Evolutionary conservation across 805 yeast genomes (phyloP), one percentile per base, ranked within the genome.

Genomic region (Kregervanrija fluxuum): DNA sequence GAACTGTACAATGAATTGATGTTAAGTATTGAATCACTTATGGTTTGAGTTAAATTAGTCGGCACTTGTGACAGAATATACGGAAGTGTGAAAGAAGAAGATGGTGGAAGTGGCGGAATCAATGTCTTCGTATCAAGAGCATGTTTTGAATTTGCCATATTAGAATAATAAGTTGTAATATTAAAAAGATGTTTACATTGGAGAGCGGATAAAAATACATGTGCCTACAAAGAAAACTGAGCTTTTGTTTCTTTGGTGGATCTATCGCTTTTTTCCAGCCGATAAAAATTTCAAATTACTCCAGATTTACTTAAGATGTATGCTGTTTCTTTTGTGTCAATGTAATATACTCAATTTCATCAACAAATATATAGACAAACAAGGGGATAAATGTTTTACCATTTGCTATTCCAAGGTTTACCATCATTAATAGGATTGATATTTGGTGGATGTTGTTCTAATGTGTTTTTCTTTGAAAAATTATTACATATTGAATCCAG

Each of bases 391-490:
- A n/a, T 14, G 46, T 38, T 30, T 30, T 44, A 13, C 32, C 33
- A 22, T 22, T 22, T 22, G 28, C 15, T 43, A 16, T 12, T 40
- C n/a, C 35, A 43, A 4, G 16, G 11, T 11, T 15, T 47, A n/a
- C 33, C 45, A 28, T 5, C 33, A 4, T 44, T 45, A 28, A 38
- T 57, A 33, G 41, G 48, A 3, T 46, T 75, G 31, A 75, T 82
- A 11, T 79, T 82, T 54, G 84, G 85, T 0, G 88, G 90, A 3
- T 84, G 93, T 58, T 85, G 93, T 57, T 65, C 79, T 31, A 85
- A 82, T 58, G 89, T 81, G 30, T 66, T 75, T 46, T 70, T 84
- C 1, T 62, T 84, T 41, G 93, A 85, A 57, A 58, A 68, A 22
- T 62, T 83, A 13, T 60, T 82, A 1, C 56, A 59, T 17, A 46